These are phyloP conservation scores for Ploettnerulaceae sp. DNA, from an alignment of 2,329 filamentous ascomycete genomes.

Conservation along the genomic window DNA sequence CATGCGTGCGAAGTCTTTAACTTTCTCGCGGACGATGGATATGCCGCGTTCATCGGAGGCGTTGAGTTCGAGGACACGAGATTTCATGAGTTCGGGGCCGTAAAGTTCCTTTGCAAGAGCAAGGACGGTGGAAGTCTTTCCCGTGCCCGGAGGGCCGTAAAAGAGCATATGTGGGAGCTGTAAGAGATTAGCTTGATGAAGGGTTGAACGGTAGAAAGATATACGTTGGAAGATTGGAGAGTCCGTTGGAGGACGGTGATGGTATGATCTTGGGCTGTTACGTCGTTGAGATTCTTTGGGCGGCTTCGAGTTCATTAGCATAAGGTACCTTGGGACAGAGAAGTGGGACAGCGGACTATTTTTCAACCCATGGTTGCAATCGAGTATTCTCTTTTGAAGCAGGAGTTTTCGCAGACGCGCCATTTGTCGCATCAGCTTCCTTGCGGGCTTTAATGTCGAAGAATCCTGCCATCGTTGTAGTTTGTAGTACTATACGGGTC, in stretches of 20 bases:
- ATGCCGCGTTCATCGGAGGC: constrained; percentile 98
- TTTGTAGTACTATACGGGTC: not conserved
- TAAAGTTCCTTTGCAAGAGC: constrained; percentile 97
- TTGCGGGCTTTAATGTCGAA: constrained; percentile 93
- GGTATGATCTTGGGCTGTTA: constrained; percentile 96
- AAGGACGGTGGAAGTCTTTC: constrained; percentile 96
- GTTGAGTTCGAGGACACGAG: constrained; percentile 96
- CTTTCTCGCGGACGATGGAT: constrained; percentile 92
- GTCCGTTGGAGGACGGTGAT: constrained; percentile 88
- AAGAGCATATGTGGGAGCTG: constrained; percentile 98
- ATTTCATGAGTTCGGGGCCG: constrained; percentile 87
- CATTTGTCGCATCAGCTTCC: constrained; percentile 64
- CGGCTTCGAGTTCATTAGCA: constrained; percentile 53
- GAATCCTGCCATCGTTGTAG: constrained; percentile 70
- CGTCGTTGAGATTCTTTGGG: constrained; percentile 88
- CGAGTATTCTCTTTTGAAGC: constrained; percentile 58
- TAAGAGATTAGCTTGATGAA: constrained; percentile 8
- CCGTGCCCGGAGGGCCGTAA: constrained; percentile 94
- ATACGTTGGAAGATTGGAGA: constrained; percentile 85
- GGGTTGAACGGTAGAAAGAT: constrained; percentile 20
- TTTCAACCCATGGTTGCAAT: constrained; percentile 95
- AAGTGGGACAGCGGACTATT: constrained; percentile 66
- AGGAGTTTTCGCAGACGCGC: constrained; percentile 59
- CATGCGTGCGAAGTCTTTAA: constrained; percentile 96
- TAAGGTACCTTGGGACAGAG: constrained; percentile 27